Conservation (phyloP, 2,329 filamentous ascomycete species). For the Incumbomyces lentus region DNA sequence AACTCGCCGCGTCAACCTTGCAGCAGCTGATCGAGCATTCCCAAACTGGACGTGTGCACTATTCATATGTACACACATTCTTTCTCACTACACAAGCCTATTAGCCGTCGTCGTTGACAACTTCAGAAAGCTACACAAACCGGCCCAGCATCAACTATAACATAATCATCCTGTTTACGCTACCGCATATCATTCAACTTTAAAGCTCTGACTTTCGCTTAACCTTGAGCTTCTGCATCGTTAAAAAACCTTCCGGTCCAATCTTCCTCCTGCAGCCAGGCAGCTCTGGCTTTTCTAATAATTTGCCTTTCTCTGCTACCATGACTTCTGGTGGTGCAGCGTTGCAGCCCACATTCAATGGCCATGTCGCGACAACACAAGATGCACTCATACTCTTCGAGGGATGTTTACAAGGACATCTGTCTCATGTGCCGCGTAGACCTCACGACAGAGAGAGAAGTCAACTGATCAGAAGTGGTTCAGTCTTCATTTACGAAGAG, state of each 20-base stretch:
- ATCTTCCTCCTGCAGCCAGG: not conserved
- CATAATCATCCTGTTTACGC: not conserved
- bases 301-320: conserved; percentile 2
- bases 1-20: not conserved
- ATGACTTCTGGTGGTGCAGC: conserved; percentile 30
- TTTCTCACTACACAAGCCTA: not conserved
- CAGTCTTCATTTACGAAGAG: conserved; percentile 87
- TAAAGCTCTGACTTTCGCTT: conserved; percentile 10
- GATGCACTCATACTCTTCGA: conserved; percentile 77
- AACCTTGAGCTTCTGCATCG: conserved; percentile 7
- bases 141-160: not conserved
- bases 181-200: conserved; percentile 1
- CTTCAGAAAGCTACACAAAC: not conserved
- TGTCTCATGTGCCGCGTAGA: conserved; percentile 68
- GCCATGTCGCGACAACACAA: conserved; percentile 56
- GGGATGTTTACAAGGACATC: conserved; percentile 58
- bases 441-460: conserved; percentile 76
- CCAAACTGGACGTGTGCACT: not conserved
- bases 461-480: conserved; percentile 69
- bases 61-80: not conserved
- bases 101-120: not conserved
- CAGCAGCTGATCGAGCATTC: not conserved
- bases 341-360: conserved; percentile 56
- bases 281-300: not conserved
- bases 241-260: conserved; percentile 5